Evolutionary conservation across 805 yeast genomes (phyloP).

Genomic region (Scheffersomyces coipomensis): DNA sequence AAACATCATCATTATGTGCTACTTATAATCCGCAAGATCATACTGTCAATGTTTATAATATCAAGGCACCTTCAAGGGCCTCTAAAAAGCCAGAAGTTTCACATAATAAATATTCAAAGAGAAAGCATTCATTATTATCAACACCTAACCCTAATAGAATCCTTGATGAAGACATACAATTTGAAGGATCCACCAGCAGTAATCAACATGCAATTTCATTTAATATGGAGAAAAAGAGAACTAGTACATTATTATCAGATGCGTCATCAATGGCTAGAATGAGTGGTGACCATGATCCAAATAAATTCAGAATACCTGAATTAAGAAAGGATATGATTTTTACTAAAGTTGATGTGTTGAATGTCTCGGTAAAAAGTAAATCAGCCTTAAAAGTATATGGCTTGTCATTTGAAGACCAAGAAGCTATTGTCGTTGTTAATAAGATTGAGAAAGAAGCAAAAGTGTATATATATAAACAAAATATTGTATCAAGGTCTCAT

Average conservation of each 20-base stretch:
- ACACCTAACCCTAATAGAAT: conserved; percentile 45
- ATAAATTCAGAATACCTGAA: conserved; percentile 16
- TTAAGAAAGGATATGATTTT: conserved; percentile 63
- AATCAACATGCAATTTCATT: conserved; percentile 25
- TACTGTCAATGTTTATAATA: conserved; percentile 53
- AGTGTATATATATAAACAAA: conserved; percentile 48
- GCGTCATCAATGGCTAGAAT: conserved; percentile 45
- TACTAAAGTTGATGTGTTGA: conserved; percentile 53
- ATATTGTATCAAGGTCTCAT: conserved; percentile 27
- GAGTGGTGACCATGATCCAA: conserved; percentile 34
- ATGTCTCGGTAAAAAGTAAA: conserved; percentile 21
- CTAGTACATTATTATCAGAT: conserved; percentile 42
- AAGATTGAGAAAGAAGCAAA: conserved; percentile 38
- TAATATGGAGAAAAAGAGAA: conserved; percentile 42
- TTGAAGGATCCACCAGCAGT: conserved; percentile 3
- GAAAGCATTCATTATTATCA: conserved; percentile 26
- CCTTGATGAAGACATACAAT: conserved; percentile 36
- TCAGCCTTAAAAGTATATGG: conserved; percentile 25
- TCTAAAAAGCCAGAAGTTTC: conserved; percentile 9
- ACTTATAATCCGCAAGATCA: conserved; percentile 51
- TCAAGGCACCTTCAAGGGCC: conserved; percentile 33
- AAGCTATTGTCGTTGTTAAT: conserved; percentile 60
- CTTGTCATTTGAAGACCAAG: conserved; percentile 51
- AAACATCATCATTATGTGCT: conserved; percentile 45
- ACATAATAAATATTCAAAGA: conserved; percentile 13